Conservation (phyloP, 768 basidiomycete species). For the Auriscalpium vulgare region DNA sequence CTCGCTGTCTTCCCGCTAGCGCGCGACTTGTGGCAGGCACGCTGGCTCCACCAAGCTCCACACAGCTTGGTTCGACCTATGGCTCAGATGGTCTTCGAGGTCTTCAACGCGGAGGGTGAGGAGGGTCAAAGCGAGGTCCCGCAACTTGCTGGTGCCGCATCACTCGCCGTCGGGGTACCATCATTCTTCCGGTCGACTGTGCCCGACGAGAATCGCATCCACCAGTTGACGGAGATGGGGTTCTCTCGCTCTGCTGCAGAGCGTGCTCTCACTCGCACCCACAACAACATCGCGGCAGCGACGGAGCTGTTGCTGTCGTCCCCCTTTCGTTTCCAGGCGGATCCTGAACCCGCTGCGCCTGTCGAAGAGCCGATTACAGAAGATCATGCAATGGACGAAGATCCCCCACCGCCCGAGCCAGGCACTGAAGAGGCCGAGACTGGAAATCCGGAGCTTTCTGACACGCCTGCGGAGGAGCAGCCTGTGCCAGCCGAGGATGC, state of each 20-base stretch:
- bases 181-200: slow-evolving; percentile 30
- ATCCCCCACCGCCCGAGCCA: neutral
- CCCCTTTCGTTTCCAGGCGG: slow-evolving; percentile 63
- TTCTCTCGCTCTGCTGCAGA: slow-evolving; percentile 87
- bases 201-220: slow-evolving; percentile 72
- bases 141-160: slow-evolving; percentile 23
- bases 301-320: slow-evolving; percentile 81
- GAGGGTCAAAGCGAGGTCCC: slow-evolving; percentile 41
- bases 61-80: slow-evolving; percentile 67
- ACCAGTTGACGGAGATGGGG: slow-evolving; percentile 92
- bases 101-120: slow-evolving; percentile 78
- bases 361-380: neutral
- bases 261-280: slow-evolving; percentile 72
- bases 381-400: neutral
- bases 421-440: neutral
- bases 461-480: neutral
- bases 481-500: slow-evolving; percentile 2
- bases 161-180: slow-evolving; percentile 25
- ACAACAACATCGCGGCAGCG: slow-evolving; percentile 85
- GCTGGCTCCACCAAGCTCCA: slow-evolving; percentile 76
- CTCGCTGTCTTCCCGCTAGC: slow-evolving; percentile 60
- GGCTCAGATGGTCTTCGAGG: slow-evolving; percentile 70
- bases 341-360: slow-evolving; percentile 28
- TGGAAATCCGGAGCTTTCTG: neutral
- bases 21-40: slow-evolving; percentile 67